phyloP scores from a whole-genome alignment of 768 basidiomycete species.

The Phylloporus rhodoxanthus region DNA sequence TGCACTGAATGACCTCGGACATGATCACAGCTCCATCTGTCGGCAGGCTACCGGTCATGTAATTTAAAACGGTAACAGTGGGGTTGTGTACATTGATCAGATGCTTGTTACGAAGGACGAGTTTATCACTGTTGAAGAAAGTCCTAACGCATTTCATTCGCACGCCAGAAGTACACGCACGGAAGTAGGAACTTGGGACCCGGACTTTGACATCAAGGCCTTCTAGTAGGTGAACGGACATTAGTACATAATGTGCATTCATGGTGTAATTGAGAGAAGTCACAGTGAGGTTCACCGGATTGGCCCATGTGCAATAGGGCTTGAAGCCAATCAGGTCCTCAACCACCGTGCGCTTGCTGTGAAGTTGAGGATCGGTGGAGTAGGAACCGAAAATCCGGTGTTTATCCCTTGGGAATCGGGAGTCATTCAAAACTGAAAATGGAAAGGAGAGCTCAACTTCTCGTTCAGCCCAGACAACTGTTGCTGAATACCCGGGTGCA shows the following conservation, averaged over 20 bases:
- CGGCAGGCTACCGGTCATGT: slow-evolving; percentile 12
- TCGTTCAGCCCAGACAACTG: slow-evolving; percentile 15
- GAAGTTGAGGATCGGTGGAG: slow-evolving; percentile 7
- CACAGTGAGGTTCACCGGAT: slow-evolving; percentile 12
- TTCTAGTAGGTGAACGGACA: slow-evolving; percentile 7
- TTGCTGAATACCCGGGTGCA: slow-evolving; percentile 6
- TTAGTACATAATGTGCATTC: too few relatives aligned
- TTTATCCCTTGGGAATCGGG: slow-evolving; percentile 8
- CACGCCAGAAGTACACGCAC: slow-evolving; percentile 2
- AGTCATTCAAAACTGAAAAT: slow-evolving; percentile 11
- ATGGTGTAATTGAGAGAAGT: slow-evolving; percentile 14
- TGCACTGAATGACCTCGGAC: slow-evolving; percentile 12
- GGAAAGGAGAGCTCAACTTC: slow-evolving; percentile 10
- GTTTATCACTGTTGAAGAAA: neutral
- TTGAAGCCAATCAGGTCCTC: slow-evolving; percentile 18
- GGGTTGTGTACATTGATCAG: slow-evolving; percentile 16
- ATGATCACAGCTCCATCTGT: slow-evolving; percentile 15
- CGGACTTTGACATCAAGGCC: slow-evolving; percentile 7
- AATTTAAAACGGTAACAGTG: slow-evolving; percentile 10
- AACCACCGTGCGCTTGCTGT: slow-evolving; percentile 18
- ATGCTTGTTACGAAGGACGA: slow-evolving; percentile 7
- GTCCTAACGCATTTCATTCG: neutral
- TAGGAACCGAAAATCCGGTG: slow-evolving; percentile 9
- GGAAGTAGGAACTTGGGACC: slow-evolving; percentile 14
- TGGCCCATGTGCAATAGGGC: slow-evolving; percentile 20